Base-by-base conservation (phyloP, 352 stramenopile genomes). In the Phytopythium cucurbitacearum region DNA sequence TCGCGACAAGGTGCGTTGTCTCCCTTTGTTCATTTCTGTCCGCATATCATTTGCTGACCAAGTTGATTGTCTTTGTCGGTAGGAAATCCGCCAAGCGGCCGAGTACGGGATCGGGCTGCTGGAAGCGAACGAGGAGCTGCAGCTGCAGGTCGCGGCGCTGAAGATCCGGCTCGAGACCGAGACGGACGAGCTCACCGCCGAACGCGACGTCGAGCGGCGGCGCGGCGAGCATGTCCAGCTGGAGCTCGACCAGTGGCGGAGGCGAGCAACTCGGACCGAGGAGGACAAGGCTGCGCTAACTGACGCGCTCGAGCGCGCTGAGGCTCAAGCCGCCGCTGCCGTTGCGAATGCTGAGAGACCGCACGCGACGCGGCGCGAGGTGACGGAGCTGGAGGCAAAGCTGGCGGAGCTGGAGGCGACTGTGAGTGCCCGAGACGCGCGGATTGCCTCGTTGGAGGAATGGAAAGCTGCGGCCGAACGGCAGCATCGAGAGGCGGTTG, bases 101-200 rank as follows among this genome's bases (percentile, higher is more conserved):
- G 79, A 89, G 59, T 93, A 93, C 58, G 85, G 85, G 28, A 60
- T 91, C 10, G 76, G 71, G 34, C 69, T 95, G 36, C 55, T 95
- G n/a, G 73, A 85, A 38, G 61, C 64, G 35, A 93, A 95, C 51
- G 82, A 92, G 37, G 78, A 92, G 62, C 60, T 93, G 33, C 65
- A 86, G 51, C 59, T 89, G 51, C 68, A 89, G 41, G 75, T 89
- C 41, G 68, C 69, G 44, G 73, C 81, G 43, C 60, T 91, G 45
- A 76, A 85, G 52, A 88, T 95, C 39, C 79, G 87, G 40, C 57
- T 84, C 45, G 85, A 95, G 43, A 78, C 68, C 1, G 71, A 85
- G 52, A 70, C 62, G 11, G 67, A 74, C 7, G 85, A 93, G 57
- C 64, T 91, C 32, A 65, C 57, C 5, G 80, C 69, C 11, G 80